Conservation (phyloP, 1,284 basidiomycete genomes). For the Albatrellus sp. region DNA sequence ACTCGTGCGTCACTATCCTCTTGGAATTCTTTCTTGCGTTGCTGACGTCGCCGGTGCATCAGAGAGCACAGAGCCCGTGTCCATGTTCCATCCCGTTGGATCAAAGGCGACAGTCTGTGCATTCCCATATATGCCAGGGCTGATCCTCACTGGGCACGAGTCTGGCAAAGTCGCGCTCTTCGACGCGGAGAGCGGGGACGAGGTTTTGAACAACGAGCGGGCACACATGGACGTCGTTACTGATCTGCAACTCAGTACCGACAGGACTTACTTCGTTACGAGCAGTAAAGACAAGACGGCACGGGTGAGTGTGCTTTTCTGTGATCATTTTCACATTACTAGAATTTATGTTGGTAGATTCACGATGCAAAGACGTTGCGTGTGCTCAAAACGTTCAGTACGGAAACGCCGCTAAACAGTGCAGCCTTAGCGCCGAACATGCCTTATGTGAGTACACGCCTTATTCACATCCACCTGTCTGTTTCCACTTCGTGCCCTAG, state of each 20-base stretch:
- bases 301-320: slow-evolving; percentile 43
- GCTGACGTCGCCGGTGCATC: slow-evolving; percentile 4
- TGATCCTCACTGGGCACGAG: slow-evolving; percentile 91
- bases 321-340: not conserved
- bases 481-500: slow-evolving; percentile 23
- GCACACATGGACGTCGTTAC: slow-evolving; percentile 81
- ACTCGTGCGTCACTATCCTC: slow-evolving; percentile 47
- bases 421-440: slow-evolving; percentile 77
- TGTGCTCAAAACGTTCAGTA: slow-evolving; percentile 88
- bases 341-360: slow-evolving; percentile 35
- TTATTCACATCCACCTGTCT: slow-evolving; percentile 1
- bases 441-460: slow-evolving; percentile 56
- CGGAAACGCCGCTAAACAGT: slow-evolving; percentile 94
- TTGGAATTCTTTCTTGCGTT: slow-evolving; percentile 5
- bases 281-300: slow-evolving; percentile 96
- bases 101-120: slow-evolving; percentile 94
- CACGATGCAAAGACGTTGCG: slow-evolving; percentile 83
- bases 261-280: slow-evolving; percentile 92
- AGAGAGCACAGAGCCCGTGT: slow-evolving; percentile 68
- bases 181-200: slow-evolving; percentile 81
- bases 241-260: slow-evolving; percentile 85
- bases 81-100: slow-evolving; percentile 81
- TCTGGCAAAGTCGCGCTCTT: slow-evolving; percentile 90
- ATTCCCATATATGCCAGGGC: slow-evolving; percentile 70
- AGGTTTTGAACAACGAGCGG: slow-evolving; percentile 70